A percentile compares a stretch with the other conserved stretches of the same genome.
phyloP scores from a whole-genome alignment of 2,329 filamentous ascomycete species.

The Fusarium austroafricanum region DNA sequence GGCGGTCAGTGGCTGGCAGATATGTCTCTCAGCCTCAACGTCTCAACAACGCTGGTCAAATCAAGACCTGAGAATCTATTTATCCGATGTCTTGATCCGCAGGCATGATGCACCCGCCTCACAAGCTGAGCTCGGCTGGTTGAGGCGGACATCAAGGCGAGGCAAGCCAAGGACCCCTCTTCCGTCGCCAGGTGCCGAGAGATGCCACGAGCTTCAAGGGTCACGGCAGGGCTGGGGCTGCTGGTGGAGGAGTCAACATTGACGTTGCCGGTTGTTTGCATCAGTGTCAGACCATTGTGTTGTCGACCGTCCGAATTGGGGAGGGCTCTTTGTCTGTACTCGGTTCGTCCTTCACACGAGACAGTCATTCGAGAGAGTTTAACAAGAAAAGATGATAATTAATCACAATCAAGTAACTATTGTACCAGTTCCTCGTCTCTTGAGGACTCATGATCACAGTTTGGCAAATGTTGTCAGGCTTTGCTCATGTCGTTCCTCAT shows the following conservation, averaged over 20 bases:
- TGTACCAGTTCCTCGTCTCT: constrained; percentile 3
- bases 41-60: constrained; percentile 7
- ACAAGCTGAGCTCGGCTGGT: constrained; percentile 38
- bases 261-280: constrained; percentile 38
- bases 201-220: constrained; percentile 37
- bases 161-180: constrained; percentile 22
- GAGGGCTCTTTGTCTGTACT: neutral
- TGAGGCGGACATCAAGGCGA: too few species aligned
- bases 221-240: constrained; percentile 37
- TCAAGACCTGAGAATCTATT: constrained; percentile 14
- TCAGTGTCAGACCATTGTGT: constrained; percentile 44
- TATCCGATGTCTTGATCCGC: constrained; percentile 36
- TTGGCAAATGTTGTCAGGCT: constrained; percentile 29
- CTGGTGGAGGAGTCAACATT: constrained; percentile 38
- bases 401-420: constrained; percentile 12
- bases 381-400: neutral
- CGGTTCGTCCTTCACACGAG: neutral
- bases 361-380: neutral
- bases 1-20: constrained; percentile 22
- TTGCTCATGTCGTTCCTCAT: constrained; percentile 16
- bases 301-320: constrained; percentile 17
- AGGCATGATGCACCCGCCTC: constrained; percentile 27
- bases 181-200: constrained; percentile 37
- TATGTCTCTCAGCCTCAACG: constrained; percentile 9
- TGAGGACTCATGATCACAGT: constrained; percentile 4